Evolutionary conservation across 768 basidiomycete species (phyloP).

Genomic region (Panaeolus papilionaceus): DNA sequence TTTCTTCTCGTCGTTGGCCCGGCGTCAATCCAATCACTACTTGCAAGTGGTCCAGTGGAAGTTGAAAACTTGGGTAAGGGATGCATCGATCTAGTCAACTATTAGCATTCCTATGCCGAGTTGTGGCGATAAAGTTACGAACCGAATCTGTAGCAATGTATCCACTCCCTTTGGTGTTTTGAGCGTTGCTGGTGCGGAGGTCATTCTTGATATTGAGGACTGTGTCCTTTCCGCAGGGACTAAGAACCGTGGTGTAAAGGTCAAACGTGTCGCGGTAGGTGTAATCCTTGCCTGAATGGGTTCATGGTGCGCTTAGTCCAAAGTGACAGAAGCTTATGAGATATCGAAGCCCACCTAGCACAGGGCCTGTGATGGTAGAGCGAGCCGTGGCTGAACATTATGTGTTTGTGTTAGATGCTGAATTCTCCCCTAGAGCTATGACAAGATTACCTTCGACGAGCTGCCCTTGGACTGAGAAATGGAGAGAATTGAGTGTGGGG

Average conservation of each 20-base stretch:
- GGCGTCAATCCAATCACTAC: not conserved
- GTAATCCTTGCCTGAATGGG: conserved; percentile 22
- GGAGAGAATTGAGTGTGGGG: not conserved
- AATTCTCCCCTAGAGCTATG: too few species aligned
- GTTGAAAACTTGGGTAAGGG: not conserved
- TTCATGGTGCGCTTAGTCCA: not conserved
- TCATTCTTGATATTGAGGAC: conserved; percentile 29
- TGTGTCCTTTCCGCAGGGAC: conserved; percentile 24
- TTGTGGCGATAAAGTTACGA: not conserved
- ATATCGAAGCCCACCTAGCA: conserved; percentile 20
- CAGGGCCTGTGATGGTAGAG: conserved; percentile 20
- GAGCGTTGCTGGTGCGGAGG: conserved; percentile 24
- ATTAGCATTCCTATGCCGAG: not conserved
- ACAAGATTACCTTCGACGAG: conserved; percentile 23
- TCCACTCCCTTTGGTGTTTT: conserved; percentile 23
- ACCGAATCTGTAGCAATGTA: conserved; percentile 25
- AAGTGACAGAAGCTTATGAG: not conserved
- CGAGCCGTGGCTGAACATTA: conserved; percentile 21
- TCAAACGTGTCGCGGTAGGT: conserved; percentile 25
- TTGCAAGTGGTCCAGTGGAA: conserved; percentile 10
- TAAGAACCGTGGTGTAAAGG: conserved; percentile 20
- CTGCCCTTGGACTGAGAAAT: conserved; percentile 27
- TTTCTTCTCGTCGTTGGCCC: too few species aligned
- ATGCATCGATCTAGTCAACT: not conserved
- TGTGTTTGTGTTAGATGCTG: not conserved